Evolutionary conservation across 2,329 filamentous ascomycete genomes (phyloP).

Genomic region (Aureobasidium sp.): DNA sequence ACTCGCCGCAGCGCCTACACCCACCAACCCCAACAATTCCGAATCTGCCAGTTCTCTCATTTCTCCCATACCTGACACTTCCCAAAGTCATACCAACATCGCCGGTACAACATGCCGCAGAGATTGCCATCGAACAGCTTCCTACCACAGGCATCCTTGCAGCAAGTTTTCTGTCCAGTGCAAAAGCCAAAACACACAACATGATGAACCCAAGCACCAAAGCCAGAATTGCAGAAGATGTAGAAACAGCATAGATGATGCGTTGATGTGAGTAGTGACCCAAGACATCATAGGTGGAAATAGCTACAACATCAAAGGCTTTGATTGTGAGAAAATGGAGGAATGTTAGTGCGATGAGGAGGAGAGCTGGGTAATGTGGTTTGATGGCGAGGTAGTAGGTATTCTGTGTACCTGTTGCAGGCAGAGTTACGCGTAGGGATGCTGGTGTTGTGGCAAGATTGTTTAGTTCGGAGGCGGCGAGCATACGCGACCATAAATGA

Average conservation of each 20-base stretch:
- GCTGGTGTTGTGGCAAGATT: neutral
- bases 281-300: conserved; percentile 1
- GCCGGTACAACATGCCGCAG: conserved; percentile 1
- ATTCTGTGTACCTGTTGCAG: neutral
- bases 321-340: neutral
- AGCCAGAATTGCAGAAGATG: neutral
- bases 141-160: neutral
- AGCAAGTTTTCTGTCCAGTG: neutral
- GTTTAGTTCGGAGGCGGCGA: conserved; percentile 1
- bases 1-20: neutral
- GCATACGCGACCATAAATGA: conserved; percentile 8
- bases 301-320: neutral
- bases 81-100: neutral
- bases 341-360: neutral
- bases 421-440: neutral
- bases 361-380: neutral
- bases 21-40: neutral
- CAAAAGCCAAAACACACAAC: neutral
- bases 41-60: neutral
- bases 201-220: neutral
- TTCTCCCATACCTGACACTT: neutral
- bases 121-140: neutral
- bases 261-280: conserved; percentile 3
- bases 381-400: neutral
- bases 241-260: neutral